These are phyloP conservation scores for Termitomyces sp. DNA, from an alignment of 768 basidiomycete species.

Conservation along the genomic window DNA sequence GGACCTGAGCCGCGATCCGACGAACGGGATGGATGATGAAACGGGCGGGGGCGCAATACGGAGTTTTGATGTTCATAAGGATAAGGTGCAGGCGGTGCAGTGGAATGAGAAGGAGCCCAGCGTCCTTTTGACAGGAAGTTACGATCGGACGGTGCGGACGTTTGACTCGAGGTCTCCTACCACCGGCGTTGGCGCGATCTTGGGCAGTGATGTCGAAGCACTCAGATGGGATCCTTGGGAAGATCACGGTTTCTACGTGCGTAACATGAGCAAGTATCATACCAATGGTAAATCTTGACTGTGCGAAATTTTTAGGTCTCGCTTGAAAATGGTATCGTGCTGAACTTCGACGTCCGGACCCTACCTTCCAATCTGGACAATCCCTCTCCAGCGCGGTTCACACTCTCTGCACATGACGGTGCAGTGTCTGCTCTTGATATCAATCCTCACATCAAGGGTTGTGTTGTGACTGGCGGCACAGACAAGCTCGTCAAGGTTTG, in stretches of 20 bases:
- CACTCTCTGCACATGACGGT: constrained; percentile 90
- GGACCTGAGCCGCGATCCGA: constrained; percentile 79
- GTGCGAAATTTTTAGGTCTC: constrained; percentile 60
- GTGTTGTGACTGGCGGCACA: constrained; percentile 89
- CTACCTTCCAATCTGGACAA: constrained; percentile 64
- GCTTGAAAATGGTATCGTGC: constrained; percentile 89
- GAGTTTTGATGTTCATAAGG: constrained; percentile 83
- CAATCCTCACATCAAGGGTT: constrained; percentile 86
- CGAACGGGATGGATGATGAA: constrained; percentile 32
- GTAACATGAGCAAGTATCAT: constrained; percentile 18
- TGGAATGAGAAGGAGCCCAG: constrained; percentile 92
- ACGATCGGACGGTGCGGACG: constrained; percentile 91
- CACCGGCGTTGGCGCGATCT: constrained; percentile 75
- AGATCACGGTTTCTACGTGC: constrained; percentile 77
- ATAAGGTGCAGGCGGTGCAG: constrained; percentile 94
- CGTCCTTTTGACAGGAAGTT: constrained; percentile 89
- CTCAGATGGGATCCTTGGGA: constrained; percentile 97
- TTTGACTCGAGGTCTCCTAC: constrained; percentile 89
- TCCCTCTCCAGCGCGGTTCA: constrained; percentile 76
- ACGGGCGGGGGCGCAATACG: constrained; percentile 67
- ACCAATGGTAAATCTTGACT: not conserved
- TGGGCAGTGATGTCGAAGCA: constrained; percentile 93
- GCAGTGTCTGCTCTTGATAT: constrained; percentile 87
- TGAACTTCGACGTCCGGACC: constrained; percentile 88
- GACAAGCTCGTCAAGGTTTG: constrained; percentile 97